Evolutionary conservation across 768 basidiomycete genomes (phyloP).

Genomic region (Clitopilus passeckerianus): DNA sequence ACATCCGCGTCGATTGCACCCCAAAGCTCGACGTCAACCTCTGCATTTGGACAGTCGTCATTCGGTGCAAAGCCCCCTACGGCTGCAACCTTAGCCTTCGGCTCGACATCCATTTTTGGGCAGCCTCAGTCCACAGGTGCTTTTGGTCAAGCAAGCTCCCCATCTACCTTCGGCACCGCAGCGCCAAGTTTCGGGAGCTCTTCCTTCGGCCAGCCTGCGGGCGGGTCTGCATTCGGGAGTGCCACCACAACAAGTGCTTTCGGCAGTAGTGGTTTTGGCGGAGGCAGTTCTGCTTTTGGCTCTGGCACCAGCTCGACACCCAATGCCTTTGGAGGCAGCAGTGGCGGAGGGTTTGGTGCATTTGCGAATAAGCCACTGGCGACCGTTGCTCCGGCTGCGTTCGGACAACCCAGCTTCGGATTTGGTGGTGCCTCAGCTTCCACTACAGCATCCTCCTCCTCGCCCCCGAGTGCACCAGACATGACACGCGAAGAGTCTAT

Average conservation of each 20-base stretch:
- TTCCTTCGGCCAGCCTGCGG: slow-evolving; percentile 5
- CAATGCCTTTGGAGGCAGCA: slow-evolving; percentile 13
- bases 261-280: not conserved
- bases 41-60: slow-evolving; percentile 14
- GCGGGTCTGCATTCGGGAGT: slow-evolving; percentile 19
- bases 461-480: slow-evolving; percentile 16
- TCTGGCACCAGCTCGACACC: slow-evolving; percentile 14
- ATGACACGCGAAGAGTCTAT: slow-evolving; percentile 45
- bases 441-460: slow-evolving; percentile 5
- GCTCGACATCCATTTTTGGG: not conserved
- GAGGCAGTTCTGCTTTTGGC: slow-evolving; percentile 17
- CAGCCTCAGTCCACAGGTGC: slow-evolving; percentile 5
- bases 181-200: slow-evolving; percentile 5
- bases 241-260: slow-evolving; percentile 8
- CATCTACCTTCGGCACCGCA: slow-evolving; percentile 12
- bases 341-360: slow-evolving; percentile 10
- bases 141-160: slow-evolving; percentile 15
- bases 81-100: not conserved
- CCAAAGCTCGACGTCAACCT: slow-evolving; percentile 4
- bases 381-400: slow-evolving; percentile 9
- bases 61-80: slow-evolving; percentile 2
- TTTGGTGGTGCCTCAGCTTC: slow-evolving; percentile 9
- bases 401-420: slow-evolving; percentile 24
- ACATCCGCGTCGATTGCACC: slow-evolving; percentile 7
- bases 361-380: slow-evolving; percentile 10